A percentile compares a stretch with the other conserved stretches of the same genome.
Conservation (phyloP, 345 rosid species). For the Eucalyptus curtisii region DNA sequence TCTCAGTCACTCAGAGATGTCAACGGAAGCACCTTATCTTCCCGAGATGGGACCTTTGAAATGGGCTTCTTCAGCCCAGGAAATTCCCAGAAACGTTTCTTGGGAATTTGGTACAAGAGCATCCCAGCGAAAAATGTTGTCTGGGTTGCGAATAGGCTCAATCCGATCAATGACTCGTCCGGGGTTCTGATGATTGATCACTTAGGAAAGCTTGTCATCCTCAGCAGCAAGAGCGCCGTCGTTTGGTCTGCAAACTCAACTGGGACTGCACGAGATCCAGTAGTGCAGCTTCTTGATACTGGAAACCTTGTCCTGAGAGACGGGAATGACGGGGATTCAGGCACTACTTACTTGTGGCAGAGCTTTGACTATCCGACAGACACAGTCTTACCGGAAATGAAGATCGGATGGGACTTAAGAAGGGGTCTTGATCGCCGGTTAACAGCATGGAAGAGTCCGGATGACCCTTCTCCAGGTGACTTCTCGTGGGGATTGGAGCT, state of each 20-base stretch:
- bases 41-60: slow-evolving; percentile 1
- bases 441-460: slow-evolving; percentile 25
- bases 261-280: slow-evolving; percentile 2
- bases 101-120: slow-evolving; percentile 49
- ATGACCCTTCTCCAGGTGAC: slow-evolving; percentile 34
- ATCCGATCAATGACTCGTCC: slow-evolving; percentile 26
- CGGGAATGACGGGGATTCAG: not conserved
- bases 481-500: slow-evolving; percentile 12
- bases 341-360: slow-evolving; percentile 22
- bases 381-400: slow-evolving; percentile 42
- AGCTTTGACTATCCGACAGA: slow-evolving; percentile 46
- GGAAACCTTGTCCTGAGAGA: slow-evolving; percentile 42
- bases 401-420: slow-evolving; percentile 32
- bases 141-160: slow-evolving; percentile 43
- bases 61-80: slow-evolving; percentile 33
- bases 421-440: slow-evolving; percentile 8
- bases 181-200: slow-evolving; percentile 12
- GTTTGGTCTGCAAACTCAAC: slow-evolving; percentile 18
- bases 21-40: slow-evolving; percentile 5
- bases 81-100: slow-evolving; percentile 21
- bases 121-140: slow-evolving; percentile 21
- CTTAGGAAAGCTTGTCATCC: slow-evolving; percentile 1
- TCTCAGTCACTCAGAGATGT: slow-evolving; percentile 2
- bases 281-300: slow-evolving; percentile 19
- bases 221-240: not conserved